phyloP scores from a whole-genome alignment of 805 yeast species.

The Saccharomycopsis lassenensis region DNA sequence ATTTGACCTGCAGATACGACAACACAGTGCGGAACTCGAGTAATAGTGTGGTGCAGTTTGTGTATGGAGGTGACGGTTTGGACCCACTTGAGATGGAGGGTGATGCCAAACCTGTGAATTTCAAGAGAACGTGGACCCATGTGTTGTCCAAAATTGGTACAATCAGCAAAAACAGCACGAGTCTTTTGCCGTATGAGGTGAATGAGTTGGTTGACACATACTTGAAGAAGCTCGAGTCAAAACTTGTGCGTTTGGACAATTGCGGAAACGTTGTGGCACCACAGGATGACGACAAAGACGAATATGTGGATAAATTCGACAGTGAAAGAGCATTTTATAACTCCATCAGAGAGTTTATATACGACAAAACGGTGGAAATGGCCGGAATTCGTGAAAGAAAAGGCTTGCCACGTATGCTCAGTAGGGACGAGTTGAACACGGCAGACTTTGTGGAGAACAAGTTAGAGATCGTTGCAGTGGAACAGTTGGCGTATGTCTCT shows the following conservation, averaged over 20 bases:
- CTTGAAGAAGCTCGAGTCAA: constrained; percentile 49
- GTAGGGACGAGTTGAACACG: constrained; percentile 28
- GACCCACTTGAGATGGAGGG: constrained; percentile 99
- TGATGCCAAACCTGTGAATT: constrained; percentile 92
- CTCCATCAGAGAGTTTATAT: constrained; percentile 58
- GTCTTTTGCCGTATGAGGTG: constrained; percentile 64
- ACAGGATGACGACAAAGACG: constrained; percentile 39
- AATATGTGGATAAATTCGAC: constrained; percentile 71
- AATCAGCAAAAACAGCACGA: constrained; percentile 39
- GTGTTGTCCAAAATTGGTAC: constrained; percentile 60
- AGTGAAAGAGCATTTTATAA: constrained; percentile 79
- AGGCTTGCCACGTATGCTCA: constrained; percentile 37
- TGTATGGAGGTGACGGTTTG: constrained; percentile 96
- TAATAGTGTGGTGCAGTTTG: constrained; percentile 94
- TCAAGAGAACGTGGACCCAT: constrained; percentile 91
- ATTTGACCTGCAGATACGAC: constrained; percentile 86
- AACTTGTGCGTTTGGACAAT: constrained; percentile 60
- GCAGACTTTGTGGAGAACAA: constrained; percentile 28
- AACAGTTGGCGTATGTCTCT: constrained; percentile 61
- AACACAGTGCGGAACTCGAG: constrained; percentile 90
- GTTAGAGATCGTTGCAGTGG: constrained; percentile 42
- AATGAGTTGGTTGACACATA: constrained; percentile 41
- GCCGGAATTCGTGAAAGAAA: constrained; percentile 45
- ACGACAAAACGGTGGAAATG: constrained; percentile 43
- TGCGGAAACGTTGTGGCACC: constrained; percentile 42